phyloP scores from a whole-genome alignment of 148 eudicot genomes.

The Heliamphora exappendiculata region DNA sequence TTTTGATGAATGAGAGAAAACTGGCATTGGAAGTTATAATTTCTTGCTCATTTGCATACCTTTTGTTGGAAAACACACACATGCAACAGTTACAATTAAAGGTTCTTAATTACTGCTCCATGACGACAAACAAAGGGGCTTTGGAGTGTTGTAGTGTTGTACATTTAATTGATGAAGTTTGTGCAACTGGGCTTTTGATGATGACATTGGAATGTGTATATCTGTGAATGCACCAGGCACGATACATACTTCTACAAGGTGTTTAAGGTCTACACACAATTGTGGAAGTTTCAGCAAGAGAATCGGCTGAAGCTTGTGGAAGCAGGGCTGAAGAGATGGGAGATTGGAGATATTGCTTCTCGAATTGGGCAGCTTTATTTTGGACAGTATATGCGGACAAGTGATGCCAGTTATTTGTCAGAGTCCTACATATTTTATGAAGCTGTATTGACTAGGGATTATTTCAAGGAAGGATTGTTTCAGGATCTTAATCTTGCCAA shows the following conservation, averaged over 20 bases:
- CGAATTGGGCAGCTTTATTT: conserved; percentile 89
- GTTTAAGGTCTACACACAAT: conserved; percentile 76
- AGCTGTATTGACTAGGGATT: conserved; percentile 80
- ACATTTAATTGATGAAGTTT: not conserved
- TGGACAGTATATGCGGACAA: conserved; percentile 91
- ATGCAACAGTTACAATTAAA: not conserved
- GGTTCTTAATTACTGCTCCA: not conserved
- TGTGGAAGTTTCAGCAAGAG: conserved; percentile 95
- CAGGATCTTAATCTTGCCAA: conserved; percentile 69
- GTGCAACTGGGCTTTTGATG: conserved; percentile 5
- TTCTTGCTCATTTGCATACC: not conserved
- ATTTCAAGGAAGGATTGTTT: conserved; percentile 78
- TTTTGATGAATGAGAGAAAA: not conserved
- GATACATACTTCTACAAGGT: conserved; percentile 85
- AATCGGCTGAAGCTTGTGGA: conserved; percentile 85
- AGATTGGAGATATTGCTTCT: conserved; percentile 95
- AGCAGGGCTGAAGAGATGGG: conserved; percentile 90
- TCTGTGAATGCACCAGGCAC: conserved; percentile 36
- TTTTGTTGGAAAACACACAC: not conserved
- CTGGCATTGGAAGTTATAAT: not conserved
- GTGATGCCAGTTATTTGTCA: conserved; percentile 74
- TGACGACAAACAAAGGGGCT: not conserved
- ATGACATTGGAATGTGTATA: not conserved
- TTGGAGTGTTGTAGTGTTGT: not conserved
- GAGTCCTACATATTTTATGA: conserved; percentile 92